Percentiles rank a stretch among this genome's conserved stretches.
Evolutionary conservation across 177 flowering plant genomes (phyloP).

Genomic region (Vitis hybrid): DNA sequence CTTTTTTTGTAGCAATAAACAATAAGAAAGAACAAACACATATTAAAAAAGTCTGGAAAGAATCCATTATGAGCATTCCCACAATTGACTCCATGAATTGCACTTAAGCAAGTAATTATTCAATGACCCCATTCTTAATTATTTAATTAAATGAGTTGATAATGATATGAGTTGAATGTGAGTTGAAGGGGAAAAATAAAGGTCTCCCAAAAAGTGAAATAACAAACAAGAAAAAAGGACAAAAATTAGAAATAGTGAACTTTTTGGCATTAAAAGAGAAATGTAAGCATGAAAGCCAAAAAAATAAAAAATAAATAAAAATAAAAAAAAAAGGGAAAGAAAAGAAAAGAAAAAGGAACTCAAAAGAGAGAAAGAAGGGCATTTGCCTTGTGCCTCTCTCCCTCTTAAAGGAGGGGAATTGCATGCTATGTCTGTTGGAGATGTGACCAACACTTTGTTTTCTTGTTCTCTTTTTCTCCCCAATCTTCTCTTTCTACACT

Average conservation of each 20-base stretch:
- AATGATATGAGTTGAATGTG: slow-evolving; percentile 21
- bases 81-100: slow-evolving; percentile 10
- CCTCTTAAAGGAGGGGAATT: neutral
- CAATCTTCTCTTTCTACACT: neutral
- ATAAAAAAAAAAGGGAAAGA: neutral
- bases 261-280: neutral
- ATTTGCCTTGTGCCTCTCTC: neutral
- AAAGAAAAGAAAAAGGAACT: neutral
- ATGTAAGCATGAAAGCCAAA: neutral
- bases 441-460: neutral
- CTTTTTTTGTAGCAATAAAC: slow-evolving; percentile 7
- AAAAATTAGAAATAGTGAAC: slow-evolving; percentile 7
- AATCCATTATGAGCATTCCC: neutral
- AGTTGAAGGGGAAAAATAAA: slow-evolving; percentile 1
- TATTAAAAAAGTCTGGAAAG: neutral
- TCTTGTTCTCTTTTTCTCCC: neutral
- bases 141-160: slow-evolving; percentile 5
- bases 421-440: neutral
- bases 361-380: neutral
- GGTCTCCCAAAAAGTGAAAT: slow-evolving; percentile 6
- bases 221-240: neutral
- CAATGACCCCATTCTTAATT: slow-evolving; percentile 1
- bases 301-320: neutral
- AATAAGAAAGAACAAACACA: neutral
- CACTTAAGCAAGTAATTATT: slow-evolving; percentile 16